These are phyloP conservation scores for Cytidiella melzeri DNA, from an alignment of 768 basidiomycete genomes.

Conservation along the genomic window DNA sequence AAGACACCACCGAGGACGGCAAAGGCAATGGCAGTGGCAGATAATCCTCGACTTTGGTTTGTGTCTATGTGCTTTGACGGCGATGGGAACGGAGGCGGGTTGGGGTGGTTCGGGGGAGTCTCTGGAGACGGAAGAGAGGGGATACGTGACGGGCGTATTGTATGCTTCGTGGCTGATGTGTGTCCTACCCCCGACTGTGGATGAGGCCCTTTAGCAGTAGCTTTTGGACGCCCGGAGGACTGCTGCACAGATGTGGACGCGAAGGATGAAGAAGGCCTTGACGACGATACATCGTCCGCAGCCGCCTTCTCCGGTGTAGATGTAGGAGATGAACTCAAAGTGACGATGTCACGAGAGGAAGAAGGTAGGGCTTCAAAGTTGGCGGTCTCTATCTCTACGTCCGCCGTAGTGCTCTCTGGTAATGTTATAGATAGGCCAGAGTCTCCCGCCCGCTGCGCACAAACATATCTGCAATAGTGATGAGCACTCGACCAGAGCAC, in stretches of 20 bases:
- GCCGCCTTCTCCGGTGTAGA: background rate
- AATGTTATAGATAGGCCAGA: background rate
- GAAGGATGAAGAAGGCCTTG: background rate
- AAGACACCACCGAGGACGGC: slow-evolving; percentile 39
- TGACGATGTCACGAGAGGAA: background rate
- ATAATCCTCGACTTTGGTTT: slow-evolving; percentile 5
- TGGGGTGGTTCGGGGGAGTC: background rate
- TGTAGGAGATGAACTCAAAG: background rate
- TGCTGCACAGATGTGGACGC: background rate
- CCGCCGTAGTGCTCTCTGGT: background rate
- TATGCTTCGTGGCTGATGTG: background rate
- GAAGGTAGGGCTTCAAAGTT: background rate
- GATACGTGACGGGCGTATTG: background rate
- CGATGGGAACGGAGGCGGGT: slow-evolving; percentile 1
- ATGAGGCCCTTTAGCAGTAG: too few species aligned
- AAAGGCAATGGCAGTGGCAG: slow-evolving; percentile 30
- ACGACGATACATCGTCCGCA: background rate
- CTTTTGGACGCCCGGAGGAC: background rate
- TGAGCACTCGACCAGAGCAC: background rate
- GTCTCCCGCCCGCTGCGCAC: background rate
- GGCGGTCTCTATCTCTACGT: background rate
- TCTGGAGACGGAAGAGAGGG: slow-evolving; percentile 1
- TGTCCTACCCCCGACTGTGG: too few species aligned
- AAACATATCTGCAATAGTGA: background rate
- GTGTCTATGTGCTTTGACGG: slow-evolving; percentile 4